Evolutionary conservation across 805 yeast species (phyloP).

Genomic region (Ogataea neopini): DNA sequence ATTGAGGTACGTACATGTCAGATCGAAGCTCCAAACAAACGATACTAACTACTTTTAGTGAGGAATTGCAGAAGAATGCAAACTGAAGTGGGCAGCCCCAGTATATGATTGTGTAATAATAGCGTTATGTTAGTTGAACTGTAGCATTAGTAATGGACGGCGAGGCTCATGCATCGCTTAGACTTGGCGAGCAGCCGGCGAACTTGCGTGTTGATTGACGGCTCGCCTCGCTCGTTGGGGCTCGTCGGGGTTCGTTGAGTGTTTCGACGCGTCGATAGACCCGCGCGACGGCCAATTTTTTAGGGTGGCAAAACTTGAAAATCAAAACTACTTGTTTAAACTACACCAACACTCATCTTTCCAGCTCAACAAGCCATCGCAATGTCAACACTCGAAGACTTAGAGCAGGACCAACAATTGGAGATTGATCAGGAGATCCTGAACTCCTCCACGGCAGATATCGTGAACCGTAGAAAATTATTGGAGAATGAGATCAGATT

Average conservation of each 20-base stretch:
- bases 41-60: background rate
- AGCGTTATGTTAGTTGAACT: background rate
- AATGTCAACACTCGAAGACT: constrained; percentile 83
- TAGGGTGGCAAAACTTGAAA: constrained; percentile 7
- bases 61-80: constrained; percentile 14
- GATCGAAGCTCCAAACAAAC: background rate
- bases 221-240: too few species aligned
- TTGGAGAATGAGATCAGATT: constrained; percentile 95
- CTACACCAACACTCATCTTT: background rate
- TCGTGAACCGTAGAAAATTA: constrained; percentile 80
- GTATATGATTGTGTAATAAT: constrained; percentile 3
- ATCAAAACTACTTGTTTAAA: background rate
- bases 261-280: constrained; percentile 3
- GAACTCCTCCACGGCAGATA: constrained; percentile 74
- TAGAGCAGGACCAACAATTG: constrained; percentile 56
- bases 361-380: background rate
- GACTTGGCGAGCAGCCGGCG: background rate
- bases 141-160: too few species aligned
- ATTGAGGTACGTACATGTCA: constrained; percentile 49
- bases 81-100: background rate
- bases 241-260: too few species aligned
- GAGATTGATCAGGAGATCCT: constrained; percentile 83
- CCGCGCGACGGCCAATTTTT: constrained; percentile 2
- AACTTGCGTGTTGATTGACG: background rate
- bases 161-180: too few species aligned